phyloP scores from a whole-genome alignment of 2,329 filamentous ascomycete species.

The Trichophyton verrucosum region DNA sequence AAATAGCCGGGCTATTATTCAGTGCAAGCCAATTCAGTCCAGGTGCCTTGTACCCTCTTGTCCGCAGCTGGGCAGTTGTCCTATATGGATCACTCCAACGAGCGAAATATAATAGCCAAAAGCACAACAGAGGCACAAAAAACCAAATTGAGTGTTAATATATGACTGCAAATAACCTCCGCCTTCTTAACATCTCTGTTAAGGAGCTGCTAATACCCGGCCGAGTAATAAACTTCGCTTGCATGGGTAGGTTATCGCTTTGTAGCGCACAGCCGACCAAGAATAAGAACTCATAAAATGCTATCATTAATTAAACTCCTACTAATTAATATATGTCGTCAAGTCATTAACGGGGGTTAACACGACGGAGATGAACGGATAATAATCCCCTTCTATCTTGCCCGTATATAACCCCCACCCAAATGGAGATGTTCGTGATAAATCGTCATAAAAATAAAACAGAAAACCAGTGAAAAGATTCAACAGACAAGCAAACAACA shows the following conservation, averaged over 20 bases:
- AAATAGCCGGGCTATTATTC: background rate
- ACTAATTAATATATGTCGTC: constrained; percentile 3
- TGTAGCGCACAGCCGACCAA: background rate
- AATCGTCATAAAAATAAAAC: constrained; percentile 2
- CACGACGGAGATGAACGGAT: background rate
- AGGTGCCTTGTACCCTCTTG: background rate
- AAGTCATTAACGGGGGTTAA: constrained; percentile 3
- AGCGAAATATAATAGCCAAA: background rate
- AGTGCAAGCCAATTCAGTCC: background rate
- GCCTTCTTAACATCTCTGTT: background rate
- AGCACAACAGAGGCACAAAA: background rate
- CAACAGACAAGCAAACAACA: too few species aligned
- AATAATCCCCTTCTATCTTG: background rate
- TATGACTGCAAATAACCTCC: background rate
- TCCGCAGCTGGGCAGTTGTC: background rate
- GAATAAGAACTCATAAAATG: background rate
- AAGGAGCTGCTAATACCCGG: background rate
- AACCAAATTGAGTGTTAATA: background rate
- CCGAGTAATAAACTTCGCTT: background rate
- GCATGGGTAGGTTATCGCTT: background rate
- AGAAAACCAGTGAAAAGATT: background rate
- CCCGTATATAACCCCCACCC: background rate
- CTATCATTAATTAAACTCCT: constrained; percentile 3
- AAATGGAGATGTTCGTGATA: constrained; percentile 3
- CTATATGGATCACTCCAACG: background rate